Percentiles rank a stretch among this genome's conserved stretches.
These are phyloP conservation scores for Alternaria brassicicola DNA, from an alignment of 2,329 filamentous ascomycete genomes.

Conservation along the genomic window DNA sequence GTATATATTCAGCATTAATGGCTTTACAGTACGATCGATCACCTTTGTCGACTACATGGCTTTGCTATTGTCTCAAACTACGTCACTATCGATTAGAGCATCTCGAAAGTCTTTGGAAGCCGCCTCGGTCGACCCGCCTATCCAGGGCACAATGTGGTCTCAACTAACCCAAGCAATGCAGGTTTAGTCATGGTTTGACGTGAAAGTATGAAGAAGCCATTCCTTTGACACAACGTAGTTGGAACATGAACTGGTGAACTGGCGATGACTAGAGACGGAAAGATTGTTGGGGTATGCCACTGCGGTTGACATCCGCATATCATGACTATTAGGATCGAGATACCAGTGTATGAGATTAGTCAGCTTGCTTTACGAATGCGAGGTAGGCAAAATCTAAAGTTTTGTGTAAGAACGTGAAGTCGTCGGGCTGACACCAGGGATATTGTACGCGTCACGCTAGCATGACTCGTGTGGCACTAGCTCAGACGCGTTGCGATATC, in stretches of 20 bases:
- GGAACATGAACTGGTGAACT: not conserved
- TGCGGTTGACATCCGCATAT: not conserved
- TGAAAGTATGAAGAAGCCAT: not conserved
- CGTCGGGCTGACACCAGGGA: not conserved
- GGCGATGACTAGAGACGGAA: not conserved
- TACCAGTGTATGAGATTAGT: not conserved
- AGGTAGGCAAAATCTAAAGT: not conserved
- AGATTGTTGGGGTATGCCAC: not conserved
- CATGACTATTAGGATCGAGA: not conserved
- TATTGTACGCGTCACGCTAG: not conserved
- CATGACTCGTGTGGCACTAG: not conserved
- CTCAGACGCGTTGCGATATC: not conserved
- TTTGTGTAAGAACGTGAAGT: not conserved
- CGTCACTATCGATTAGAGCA: not conserved
- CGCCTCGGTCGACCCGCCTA: not conserved
- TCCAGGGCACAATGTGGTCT: not conserved
- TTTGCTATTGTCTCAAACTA: not conserved
- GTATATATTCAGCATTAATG: not conserved
- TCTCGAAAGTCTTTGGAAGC: too few relatives aligned
- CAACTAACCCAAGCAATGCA: not conserved
- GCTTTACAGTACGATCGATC: not conserved
- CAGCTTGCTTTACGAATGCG: not conserved
- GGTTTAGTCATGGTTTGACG: too few relatives aligned
- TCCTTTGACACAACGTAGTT: not conserved
- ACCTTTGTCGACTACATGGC: not conserved